A percentile compares a stretch with the other conserved stretches of the same genome.
phyloP scores from a whole-genome alignment of 2,329 filamentous ascomycete genomes.

The Colletotrichum sidae region DNA sequence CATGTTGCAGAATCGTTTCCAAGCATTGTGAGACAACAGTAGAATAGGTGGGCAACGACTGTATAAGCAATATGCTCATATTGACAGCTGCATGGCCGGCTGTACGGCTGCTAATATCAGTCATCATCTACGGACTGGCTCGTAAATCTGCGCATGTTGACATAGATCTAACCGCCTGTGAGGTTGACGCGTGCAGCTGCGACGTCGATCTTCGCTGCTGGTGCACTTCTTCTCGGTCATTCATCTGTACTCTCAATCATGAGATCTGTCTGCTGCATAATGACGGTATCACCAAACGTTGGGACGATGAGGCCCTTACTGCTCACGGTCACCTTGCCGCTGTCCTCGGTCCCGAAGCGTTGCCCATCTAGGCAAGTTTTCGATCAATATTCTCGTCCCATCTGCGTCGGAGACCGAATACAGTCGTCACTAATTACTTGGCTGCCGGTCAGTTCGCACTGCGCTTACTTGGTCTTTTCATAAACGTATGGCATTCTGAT shows the following conservation, averaged over 20 bases:
- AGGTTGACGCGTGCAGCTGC: neutral
- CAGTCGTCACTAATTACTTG: neutral
- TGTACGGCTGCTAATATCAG: no score
- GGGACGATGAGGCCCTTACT: slow-evolving; percentile 20
- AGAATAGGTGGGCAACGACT: neutral
- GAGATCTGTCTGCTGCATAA: neutral
- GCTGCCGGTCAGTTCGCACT: neutral
- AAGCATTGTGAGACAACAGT: neutral
- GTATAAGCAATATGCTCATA: no score
- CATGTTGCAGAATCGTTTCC: no score
- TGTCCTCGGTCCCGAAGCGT: slow-evolving; percentile 5
- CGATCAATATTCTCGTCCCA: neutral
- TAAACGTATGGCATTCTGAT: no score
- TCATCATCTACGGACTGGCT: no score
- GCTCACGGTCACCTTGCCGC: slow-evolving; percentile 11
- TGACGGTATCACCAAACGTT: slow-evolving; percentile 4
- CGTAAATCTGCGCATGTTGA: no score
- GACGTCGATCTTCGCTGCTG: neutral
- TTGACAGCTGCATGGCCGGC: no score
- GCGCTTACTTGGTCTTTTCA: neutral
- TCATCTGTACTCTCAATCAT: neutral
- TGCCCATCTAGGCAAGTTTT: slow-evolving; percentile 10
- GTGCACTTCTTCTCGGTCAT: no score
- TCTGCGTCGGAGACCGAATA: neutral
- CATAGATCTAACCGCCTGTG: neutral